Percentiles rank a stretch among this genome's conserved stretches.
Evolutionary conservation across 169 alveolate species (phyloP).

Genomic region (Plasmodium falciparum): DNA sequence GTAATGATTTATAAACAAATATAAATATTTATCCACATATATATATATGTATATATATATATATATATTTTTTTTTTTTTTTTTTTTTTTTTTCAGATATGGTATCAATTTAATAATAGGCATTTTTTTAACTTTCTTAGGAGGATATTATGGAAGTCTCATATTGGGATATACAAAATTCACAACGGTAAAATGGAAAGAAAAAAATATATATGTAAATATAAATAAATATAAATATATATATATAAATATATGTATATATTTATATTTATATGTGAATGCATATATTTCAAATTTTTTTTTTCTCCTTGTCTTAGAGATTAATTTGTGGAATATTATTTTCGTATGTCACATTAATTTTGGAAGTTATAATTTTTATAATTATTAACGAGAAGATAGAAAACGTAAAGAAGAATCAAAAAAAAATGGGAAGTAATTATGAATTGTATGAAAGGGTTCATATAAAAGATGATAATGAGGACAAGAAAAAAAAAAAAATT

Average conservation of each 20-base stretch:
- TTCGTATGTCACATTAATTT: conserved; percentile 48
- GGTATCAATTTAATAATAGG: conserved; percentile 59
- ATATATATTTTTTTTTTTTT: neutral
- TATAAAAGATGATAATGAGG: neutral
- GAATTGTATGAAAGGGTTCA: conserved; percentile 34
- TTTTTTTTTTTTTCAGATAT: conserved; percentile 40
- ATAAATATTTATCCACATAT: neutral
- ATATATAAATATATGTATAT: too few relatives aligned
- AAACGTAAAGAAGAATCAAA: conserved; percentile 28
- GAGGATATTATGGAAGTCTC: conserved; percentile 73
- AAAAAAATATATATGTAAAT: too few relatives aligned
- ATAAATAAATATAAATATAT: too few relatives aligned
- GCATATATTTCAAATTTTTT: neutral
- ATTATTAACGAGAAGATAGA: conserved; percentile 42
- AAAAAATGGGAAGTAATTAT: conserved; percentile 17
- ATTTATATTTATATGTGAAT: neutral
- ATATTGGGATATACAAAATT: conserved; percentile 44
- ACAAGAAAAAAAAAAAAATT: neutral
- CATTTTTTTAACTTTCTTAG: conserved; percentile 33
- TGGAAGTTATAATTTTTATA: conserved; percentile 59
- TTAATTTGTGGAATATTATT: conserved; percentile 60
- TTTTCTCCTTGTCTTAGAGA: conserved; percentile 12
- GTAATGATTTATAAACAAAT: conserved; percentile 5
- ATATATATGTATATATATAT: neutral
- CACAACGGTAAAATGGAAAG: conserved; percentile 31